A percentile compares a stretch with the other conserved stretches of the same genome.
phyloP scores from a whole-genome alignment of 2,329 filamentous ascomycete species.

The Fusarium chlamydosporum region DNA sequence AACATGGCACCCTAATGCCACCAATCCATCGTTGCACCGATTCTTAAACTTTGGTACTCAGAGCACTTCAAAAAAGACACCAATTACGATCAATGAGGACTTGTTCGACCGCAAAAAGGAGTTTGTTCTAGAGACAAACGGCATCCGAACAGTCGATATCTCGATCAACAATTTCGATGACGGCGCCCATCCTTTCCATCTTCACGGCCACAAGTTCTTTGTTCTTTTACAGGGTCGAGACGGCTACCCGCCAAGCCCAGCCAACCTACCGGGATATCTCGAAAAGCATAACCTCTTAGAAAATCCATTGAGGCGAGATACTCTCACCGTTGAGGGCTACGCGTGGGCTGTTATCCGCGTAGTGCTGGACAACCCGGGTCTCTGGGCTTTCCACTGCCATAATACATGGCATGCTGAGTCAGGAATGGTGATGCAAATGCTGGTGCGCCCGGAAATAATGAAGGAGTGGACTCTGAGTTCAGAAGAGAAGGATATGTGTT shows the following conservation, averaged over 20 bases:
- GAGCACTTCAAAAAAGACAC: constrained; percentile 16
- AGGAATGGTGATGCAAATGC: constrained; percentile 72
- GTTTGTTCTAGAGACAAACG: constrained; percentile 64
- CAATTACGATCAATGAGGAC: constrained; percentile 51
- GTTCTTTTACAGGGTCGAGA: constrained; percentile 54
- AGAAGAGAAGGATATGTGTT: constrained; percentile 51
- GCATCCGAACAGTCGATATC: constrained; percentile 68
- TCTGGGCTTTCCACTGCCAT: constrained; percentile 73
- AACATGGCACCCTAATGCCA: constrained; percentile 61
- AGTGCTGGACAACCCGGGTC: constrained; percentile 69
- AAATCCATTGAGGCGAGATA: constrained; percentile 58
- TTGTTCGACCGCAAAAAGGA: constrained; percentile 52
- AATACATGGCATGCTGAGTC: constrained; percentile 71
- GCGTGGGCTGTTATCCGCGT: constrained; percentile 69
- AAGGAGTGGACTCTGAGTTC: constrained; percentile 47
- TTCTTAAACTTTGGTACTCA: constrained; percentile 50
- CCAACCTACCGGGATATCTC: constrained; percentile 48
- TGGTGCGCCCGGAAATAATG: constrained; percentile 53
- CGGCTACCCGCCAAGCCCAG: constrained; percentile 55
- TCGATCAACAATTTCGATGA: constrained; percentile 74
- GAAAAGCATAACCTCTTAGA: constrained; percentile 42
- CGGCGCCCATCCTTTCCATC: constrained; percentile 61
- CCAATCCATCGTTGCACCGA: constrained; percentile 56
- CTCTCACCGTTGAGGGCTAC: constrained; percentile 66
- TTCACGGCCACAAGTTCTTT: constrained; percentile 73